Percentiles rank a stretch among this genome's conserved stretches.
Conservation (phyloP, 331 rosid genomes). For the Telfairia occidentalis region DNA sequence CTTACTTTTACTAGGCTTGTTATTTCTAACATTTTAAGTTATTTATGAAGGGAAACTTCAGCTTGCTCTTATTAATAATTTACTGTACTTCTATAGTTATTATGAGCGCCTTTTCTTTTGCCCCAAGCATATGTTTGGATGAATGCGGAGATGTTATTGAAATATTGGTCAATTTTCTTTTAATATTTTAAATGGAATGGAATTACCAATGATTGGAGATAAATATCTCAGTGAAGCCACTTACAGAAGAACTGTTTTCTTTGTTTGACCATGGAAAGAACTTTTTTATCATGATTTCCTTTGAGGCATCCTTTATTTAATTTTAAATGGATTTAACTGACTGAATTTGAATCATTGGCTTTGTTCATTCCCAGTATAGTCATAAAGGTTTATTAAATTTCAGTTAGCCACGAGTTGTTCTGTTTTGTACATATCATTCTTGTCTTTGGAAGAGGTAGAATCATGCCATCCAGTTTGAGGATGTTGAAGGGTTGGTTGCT, state of each 20-base stretch:
- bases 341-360: background rate
- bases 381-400: background rate
- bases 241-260: background rate
- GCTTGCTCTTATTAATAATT: background rate
- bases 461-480: background rate
- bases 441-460: background rate
- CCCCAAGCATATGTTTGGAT: background rate
- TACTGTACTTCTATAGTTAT: background rate
- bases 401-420: background rate
- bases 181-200: background rate
- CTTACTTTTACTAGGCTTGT: background rate
- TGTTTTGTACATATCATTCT: background rate
- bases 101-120: background rate
- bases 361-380: background rate
- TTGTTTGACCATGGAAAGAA: background rate
- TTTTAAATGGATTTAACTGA: background rate
- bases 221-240: background rate
- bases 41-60: background rate
- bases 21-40: background rate
- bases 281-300: background rate
- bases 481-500: background rate
- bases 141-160: background rate
- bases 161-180: background rate
- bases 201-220: background rate
- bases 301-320: background rate